A percentile compares a stretch with the other conserved stretches of the same genome.
phyloP scores from a whole-genome alignment of 495 filamentous ascomycete genomes.

The Podospora pseudocomata region DNA sequence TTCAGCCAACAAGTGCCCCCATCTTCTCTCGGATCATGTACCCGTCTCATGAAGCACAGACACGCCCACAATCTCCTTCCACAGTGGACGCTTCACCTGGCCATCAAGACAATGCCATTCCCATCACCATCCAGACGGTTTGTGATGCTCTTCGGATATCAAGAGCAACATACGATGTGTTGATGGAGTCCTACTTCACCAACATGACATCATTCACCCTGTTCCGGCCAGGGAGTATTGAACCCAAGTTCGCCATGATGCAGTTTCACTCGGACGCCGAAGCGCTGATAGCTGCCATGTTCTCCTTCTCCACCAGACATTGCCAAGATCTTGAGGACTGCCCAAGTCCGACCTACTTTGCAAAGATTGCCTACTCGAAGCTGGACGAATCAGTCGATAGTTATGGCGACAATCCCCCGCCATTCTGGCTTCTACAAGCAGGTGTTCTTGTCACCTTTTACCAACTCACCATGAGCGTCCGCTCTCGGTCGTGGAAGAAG shows the following conservation, averaged over 20 bases:
- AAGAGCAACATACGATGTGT: constrained; percentile 11
- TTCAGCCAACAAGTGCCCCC: constrained; percentile 9
- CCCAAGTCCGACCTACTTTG: constrained; percentile 21
- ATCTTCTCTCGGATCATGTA: constrained; percentile 27
- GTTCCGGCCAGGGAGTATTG: constrained; percentile 28
- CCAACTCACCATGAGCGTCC: constrained; percentile 31
- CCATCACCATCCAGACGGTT: constrained; percentile 13
- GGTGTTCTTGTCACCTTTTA: constrained; percentile 24
- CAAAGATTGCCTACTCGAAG: constrained; percentile 17
- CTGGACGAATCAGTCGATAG: constrained; percentile 26
- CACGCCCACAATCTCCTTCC: constrained; percentile 19
- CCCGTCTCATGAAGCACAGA: constrained; percentile 25
- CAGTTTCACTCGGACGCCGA: constrained; percentile 18
- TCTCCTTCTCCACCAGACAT: constrained; percentile 27
- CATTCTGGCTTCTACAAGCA: constrained; percentile 32
- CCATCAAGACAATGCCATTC: neutral
- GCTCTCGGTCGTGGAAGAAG: constrained; percentile 30
- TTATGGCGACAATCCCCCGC: constrained; percentile 29
- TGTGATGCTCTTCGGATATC: constrained; percentile 18
- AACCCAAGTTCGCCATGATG: constrained; percentile 26
- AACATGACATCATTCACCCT: constrained; percentile 32
- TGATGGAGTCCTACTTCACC: constrained; percentile 29
- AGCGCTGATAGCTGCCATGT: constrained; percentile 33
- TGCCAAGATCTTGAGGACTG: constrained; percentile 1
- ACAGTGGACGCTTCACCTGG: constrained; percentile 14